phyloP scores from a whole-genome alignment of 495 filamentous ascomycete genomes.

The Neurospora sp. region DNA sequence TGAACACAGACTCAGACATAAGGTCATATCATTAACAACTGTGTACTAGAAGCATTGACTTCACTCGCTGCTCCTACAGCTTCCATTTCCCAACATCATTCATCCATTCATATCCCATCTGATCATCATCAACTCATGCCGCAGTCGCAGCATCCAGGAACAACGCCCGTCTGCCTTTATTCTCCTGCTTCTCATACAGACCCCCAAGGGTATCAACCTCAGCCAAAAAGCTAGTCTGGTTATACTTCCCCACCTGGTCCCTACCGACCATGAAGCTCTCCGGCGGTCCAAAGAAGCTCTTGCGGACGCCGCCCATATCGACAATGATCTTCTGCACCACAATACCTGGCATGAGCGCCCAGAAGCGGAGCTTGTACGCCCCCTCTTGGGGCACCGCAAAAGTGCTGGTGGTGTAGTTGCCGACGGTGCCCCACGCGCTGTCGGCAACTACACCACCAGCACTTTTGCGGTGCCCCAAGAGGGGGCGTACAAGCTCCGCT shows the following conservation, averaged over 20 bases:
- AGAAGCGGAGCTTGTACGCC: conserved; percentile 48
- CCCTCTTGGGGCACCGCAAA: conserved; percentile 38
- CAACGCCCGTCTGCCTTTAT: not conserved
- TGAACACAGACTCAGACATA: not conserved
- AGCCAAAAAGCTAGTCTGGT: conserved; percentile 32
- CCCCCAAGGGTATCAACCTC: conserved; percentile 14
- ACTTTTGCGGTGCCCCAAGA: no score
- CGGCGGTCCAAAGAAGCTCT: conserved; percentile 58
- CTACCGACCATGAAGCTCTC: conserved; percentile 48
- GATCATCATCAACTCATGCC: not conserved
- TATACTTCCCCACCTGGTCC: conserved; percentile 29
- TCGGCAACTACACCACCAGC: no score
- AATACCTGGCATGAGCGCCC: conserved; percentile 52
- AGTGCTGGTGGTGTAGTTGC: conserved; percentile 41
- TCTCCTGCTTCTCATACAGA: not conserved
- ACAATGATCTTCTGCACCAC: conserved; percentile 61
- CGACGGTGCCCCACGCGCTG: conserved; percentile 43
- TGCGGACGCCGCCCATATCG: conserved; percentile 56
- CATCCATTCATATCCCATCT: not conserved
- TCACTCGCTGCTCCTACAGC: not conserved
- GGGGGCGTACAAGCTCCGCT: no score
- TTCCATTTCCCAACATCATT: not conserved
- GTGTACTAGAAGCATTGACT: not conserved
- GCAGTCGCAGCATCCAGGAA: not conserved
- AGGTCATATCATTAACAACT: not conserved